These are phyloP conservation scores for Triangularia verruculosa DNA, from an alignment of 2,329 filamentous ascomycete species.

Conservation along the genomic window DNA sequence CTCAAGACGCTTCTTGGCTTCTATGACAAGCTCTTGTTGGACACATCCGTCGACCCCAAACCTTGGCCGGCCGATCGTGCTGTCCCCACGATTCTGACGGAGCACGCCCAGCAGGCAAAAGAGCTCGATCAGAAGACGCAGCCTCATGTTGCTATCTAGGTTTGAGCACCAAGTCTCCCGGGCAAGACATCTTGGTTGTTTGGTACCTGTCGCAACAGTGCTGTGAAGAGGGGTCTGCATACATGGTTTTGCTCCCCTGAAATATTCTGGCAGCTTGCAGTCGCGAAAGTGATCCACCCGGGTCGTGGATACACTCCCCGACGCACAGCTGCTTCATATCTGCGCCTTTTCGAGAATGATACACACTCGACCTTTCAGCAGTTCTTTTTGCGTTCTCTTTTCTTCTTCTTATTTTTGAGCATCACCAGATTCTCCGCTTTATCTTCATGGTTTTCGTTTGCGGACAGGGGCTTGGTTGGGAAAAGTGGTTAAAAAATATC, in stretches of 20 bases:
- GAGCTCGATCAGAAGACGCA: constrained; percentile 18
- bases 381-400: too few relatives aligned
- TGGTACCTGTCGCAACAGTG: neutral
- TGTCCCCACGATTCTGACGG: constrained; percentile 30
- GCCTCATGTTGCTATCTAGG: neutral
- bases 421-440: neutral
- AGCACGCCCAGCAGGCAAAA: constrained; percentile 31
- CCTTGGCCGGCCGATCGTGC: constrained; percentile 29
- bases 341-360: neutral
- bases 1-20: constrained; percentile 63
- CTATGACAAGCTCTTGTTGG: constrained; percentile 45
- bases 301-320: neutral
- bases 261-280: neutral
- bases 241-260: neutral
- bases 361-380: neutral
- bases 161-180: neutral
- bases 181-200: neutral
- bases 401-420: too few relatives aligned
- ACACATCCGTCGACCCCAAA: constrained; percentile 23
- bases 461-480: neutral
- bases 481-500: neutral
- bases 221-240: neutral
- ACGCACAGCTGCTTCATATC: neutral
- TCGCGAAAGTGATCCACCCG: neutral
- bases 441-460: neutral